Evolutionary conservation across 306 rosid species (phyloP).

Genomic region (Cicer cuneatum): DNA sequence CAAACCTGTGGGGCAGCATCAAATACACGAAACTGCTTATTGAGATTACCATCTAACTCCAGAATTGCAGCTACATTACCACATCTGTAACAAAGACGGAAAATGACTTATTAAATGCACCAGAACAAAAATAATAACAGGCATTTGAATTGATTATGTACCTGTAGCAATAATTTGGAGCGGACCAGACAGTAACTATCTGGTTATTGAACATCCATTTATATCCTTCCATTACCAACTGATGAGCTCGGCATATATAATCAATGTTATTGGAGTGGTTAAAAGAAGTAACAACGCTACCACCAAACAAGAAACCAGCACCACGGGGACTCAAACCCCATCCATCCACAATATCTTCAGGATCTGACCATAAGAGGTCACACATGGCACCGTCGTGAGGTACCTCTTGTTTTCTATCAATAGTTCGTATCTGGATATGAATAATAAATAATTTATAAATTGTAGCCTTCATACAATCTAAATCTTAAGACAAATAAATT

Average conservation of each 20-base stretch:
- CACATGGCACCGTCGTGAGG: slow-evolving; percentile 99
- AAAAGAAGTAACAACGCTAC: slow-evolving; percentile 84
- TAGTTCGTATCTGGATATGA: slow-evolving; percentile 75
- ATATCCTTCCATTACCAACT: slow-evolving; percentile 99
- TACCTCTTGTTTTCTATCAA: slow-evolving; percentile 99
- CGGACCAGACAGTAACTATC: slow-evolving; percentile 99
- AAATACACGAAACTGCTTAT: slow-evolving; percentile 87
- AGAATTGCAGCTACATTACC: slow-evolving; percentile 99
- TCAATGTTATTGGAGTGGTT: slow-evolving; percentile 94
- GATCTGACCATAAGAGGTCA: slow-evolving; percentile 99
- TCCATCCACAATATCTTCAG: slow-evolving; percentile 97
- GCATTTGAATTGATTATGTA: slow-evolving; percentile 40
- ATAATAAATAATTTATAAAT: slow-evolving; percentile 15
- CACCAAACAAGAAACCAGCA: slow-evolving; percentile 96
- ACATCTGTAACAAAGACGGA: slow-evolving; percentile 65
- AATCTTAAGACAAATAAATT: slow-evolving; percentile 32
- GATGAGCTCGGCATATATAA: slow-evolving; percentile 98
- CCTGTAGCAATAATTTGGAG: slow-evolving; percentile 99
- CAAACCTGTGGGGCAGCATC: slow-evolving; percentile 99
- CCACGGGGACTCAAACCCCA: slow-evolving; percentile 99
- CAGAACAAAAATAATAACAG: slow-evolving; percentile 14
- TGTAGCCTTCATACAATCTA: slow-evolving; percentile 20
- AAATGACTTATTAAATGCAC: slow-evolving; percentile 40
- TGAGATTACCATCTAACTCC: slow-evolving; percentile 88
- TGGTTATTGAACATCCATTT: slow-evolving; percentile 99